Evolutionary conservation across 164 flowering plant genomes (phyloP), one percentile per base, ranked within the genome.

Genomic region (Vitis rotundifolia): DNA sequence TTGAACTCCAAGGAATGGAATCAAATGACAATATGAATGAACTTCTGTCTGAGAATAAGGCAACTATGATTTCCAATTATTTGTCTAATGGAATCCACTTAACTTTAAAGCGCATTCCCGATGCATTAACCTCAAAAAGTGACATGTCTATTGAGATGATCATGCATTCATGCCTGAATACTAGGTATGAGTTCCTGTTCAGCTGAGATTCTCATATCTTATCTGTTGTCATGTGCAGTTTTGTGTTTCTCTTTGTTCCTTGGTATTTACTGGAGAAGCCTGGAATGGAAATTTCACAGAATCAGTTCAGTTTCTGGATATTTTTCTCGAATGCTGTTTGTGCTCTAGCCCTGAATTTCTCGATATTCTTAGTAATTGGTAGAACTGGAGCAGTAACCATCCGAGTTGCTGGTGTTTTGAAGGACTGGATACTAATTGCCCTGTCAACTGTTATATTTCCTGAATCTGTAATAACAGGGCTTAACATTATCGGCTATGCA

Each of bases 381-480:
- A 89, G 98, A 89, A 92, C 99, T 64, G 93, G 97, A 68, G 99
- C 99, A 49, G 96, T 92, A 57, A 95, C 99, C 67, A 84, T 92
- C 71, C 85, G 99, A 54, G 97, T 95, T 69, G 99, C 99, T 76
- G 99, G 99, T 68, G 99, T 92, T 73, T 68, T 95, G 58, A 95
- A 95, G 78, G 99, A 95, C 72, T 93, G 99, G 99, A 91, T 95
- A 75, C 81, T 95, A 53, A 95, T 95, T 61, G 94, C 99, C 68
- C 97, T 95, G 70, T 95, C 99, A 69, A 92, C 99, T 16, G 86
- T 95, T 67, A 79, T 95, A 73, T 95, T 95, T 79, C 99, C 98
- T 0, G 99, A 95, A 74, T 95, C 99, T 8, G 71, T 91, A 10
- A 93, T 95, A 70, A 95, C 99, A 58, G 89, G 90, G 66, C 83